Evolutionary conservation across 352 stramenopile genomes (phyloP).

Genomic region (Phytophthora macrochlamydospora): DNA sequence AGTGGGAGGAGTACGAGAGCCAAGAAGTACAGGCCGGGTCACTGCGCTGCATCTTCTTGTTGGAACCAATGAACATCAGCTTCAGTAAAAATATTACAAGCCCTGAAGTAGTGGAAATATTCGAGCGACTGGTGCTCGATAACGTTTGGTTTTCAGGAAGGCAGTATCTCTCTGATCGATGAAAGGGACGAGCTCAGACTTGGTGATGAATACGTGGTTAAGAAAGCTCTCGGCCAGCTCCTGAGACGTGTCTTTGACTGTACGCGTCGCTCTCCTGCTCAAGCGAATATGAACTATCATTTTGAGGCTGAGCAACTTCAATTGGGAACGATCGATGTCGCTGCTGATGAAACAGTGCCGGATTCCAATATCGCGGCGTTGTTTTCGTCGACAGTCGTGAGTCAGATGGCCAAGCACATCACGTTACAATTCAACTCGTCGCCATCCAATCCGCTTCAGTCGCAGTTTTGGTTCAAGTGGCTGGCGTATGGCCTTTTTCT

Average conservation of each 20-base stretch:
- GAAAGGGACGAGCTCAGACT: neutral
- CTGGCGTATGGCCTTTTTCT: neutral
- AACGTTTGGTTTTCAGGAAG: neutral
- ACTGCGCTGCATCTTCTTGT: neutral
- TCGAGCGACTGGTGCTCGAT: neutral
- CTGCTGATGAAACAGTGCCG: neutral
- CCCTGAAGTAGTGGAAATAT: neutral
- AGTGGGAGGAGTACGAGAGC: neutral
- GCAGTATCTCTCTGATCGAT: neutral
- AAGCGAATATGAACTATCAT: neutral
- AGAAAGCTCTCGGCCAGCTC: neutral
- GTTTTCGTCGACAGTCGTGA: neutral
- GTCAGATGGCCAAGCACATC: neutral
- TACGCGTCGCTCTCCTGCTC: neutral
- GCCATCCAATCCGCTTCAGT: neutral
- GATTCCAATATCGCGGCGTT: neutral
- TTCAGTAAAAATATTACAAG: neutral
- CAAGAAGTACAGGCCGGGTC: neutral
- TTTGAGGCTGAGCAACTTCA: neutral
- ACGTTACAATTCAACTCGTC: neutral
- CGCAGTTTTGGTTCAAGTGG: neutral
- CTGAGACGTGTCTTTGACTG: neutral
- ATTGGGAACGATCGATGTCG: neutral
- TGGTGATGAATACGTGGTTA: neutral
- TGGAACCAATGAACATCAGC: neutral